These are phyloP conservation scores for Blastobotrys serpentis DNA, from an alignment of 1,139 yeast species.

Conservation along the genomic window DNA sequence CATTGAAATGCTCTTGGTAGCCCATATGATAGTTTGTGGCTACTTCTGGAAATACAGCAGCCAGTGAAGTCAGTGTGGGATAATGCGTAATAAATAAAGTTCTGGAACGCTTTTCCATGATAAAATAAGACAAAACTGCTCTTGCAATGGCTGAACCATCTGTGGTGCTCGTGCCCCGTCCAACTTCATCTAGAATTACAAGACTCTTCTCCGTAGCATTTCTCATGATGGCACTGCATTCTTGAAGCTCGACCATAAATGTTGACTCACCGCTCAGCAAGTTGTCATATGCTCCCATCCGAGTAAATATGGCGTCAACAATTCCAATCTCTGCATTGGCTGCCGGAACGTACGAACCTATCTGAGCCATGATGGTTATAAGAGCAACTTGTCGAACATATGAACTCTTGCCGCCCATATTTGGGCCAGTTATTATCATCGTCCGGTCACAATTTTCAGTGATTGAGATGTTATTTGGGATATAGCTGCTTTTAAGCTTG, in stretches of 20 bases:
- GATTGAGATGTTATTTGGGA: slow-evolving; percentile 67
- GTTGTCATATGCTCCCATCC: slow-evolving; percentile 76
- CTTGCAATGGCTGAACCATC: slow-evolving; percentile 91
- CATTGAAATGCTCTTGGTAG: slow-evolving; percentile 47
- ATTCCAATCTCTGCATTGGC: slow-evolving; percentile 54
- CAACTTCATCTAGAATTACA: slow-evolving; percentile 63
- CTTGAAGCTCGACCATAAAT: slow-evolving; percentile 71
- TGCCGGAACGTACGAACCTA: slow-evolving; percentile 82
- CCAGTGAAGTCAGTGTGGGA: slow-evolving; percentile 64
- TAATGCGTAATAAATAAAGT: slow-evolving; percentile 85
- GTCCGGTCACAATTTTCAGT: slow-evolving; percentile 44
- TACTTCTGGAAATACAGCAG: slow-evolving; percentile 40
- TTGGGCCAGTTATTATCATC: slow-evolving; percentile 80
- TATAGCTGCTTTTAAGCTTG: slow-evolving; percentile 46
- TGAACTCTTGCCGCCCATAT: slow-evolving; percentile 97
- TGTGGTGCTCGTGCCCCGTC: slow-evolving; percentile 77
- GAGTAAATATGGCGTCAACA: slow-evolving; percentile 51
- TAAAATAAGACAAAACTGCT: slow-evolving; percentile 65
- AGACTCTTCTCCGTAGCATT: slow-evolving; percentile 52
- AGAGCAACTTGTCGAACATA: slow-evolving; percentile 85
- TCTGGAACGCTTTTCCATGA: slow-evolving; percentile 50
- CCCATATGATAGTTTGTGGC: slow-evolving; percentile 77
- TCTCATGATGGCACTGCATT: slow-evolving; percentile 57
- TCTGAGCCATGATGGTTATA: slow-evolving; percentile 83
- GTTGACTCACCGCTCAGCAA: slow-evolving; percentile 68